A percentile compares a stretch with the other conserved stretches of the same genome.
phyloP scores from a whole-genome alignment of 129 eudicot species.

The Apium graveolens region DNA sequence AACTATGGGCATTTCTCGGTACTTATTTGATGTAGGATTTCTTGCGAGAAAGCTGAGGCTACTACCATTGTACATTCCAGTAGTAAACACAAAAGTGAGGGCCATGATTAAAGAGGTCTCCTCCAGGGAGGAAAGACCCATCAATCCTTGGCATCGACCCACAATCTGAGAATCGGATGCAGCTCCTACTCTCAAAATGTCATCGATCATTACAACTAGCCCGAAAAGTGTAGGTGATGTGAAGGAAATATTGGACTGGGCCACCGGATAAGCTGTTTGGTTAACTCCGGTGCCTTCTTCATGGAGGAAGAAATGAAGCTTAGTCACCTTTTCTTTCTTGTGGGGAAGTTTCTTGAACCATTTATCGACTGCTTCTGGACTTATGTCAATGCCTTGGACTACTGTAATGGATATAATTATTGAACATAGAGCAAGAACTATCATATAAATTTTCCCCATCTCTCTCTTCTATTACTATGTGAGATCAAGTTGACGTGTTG shows the following conservation, averaged over 20 bases:
- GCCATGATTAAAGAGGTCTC: not conserved
- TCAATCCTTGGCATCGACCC: not conserved
- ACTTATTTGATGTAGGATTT: conserved; percentile 9
- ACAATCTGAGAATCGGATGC: not conserved
- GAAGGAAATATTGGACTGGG: not conserved
- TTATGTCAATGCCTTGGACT: too few species aligned
- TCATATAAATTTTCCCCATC: not conserved
- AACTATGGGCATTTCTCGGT: conserved; percentile 31
- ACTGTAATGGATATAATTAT: too few species aligned
- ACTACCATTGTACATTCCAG: conserved; percentile 2
- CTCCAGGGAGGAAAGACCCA: not conserved
- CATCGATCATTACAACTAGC: too few species aligned
- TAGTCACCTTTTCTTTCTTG: not conserved
- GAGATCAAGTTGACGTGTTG: too few species aligned
- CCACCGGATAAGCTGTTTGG: not conserved
- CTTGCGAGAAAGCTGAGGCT: conserved; percentile 22
- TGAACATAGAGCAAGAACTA: too few species aligned
- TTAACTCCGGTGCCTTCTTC: not conserved
- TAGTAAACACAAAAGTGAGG: not conserved
- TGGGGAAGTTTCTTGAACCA: not conserved
- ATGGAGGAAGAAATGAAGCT: conserved; percentile 4
- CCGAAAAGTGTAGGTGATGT: too few species aligned
- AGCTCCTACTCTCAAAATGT: too few species aligned
- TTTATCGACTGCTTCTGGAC: not conserved
- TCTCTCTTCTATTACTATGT: too few species aligned